Evolutionary conservation across 176 grass and related monocot genomes (phyloP).

Genomic region (Musa schizocarpa): DNA sequence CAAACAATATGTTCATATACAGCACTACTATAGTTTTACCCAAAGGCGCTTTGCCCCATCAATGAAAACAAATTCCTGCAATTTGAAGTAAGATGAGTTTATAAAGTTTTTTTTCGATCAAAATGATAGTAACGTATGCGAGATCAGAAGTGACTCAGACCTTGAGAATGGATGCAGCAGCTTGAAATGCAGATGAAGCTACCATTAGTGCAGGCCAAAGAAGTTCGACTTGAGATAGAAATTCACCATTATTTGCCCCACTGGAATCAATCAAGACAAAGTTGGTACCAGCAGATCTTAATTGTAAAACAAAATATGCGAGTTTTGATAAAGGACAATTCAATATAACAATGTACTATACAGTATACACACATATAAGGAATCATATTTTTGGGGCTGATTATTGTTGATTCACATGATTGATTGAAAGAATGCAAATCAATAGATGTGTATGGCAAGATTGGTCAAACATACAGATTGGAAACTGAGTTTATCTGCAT

Average conservation of each 20-base stretch:
- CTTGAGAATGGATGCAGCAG: conserved; percentile 92
- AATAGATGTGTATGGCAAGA: neutral
- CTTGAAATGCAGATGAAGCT: conserved; percentile 70
- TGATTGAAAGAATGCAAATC: neutral
- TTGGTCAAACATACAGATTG: too few species aligned
- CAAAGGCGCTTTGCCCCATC: conserved; percentile 74
- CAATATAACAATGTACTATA: too few species aligned
- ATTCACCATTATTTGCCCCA: conserved; percentile 46
- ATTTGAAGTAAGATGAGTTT: neutral
- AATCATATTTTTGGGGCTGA: too few species aligned
- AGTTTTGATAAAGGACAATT: too few species aligned
- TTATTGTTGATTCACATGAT: neutral
- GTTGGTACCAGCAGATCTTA: too few species aligned
- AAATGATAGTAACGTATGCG: conserved; percentile 9
- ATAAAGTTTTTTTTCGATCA: neutral
- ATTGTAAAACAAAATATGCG: too few species aligned
- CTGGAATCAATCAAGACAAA: conserved; percentile 32
- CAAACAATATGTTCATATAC: neutral
- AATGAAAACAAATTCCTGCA: conserved; percentile 91
- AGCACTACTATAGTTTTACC: conserved; percentile 38
- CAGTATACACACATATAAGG: too few species aligned
- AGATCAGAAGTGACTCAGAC: conserved; percentile 25
- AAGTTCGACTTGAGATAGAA: conserved; percentile 54
- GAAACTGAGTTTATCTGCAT: too few species aligned
- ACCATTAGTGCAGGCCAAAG: conserved; percentile 81